Conservation (phyloP, 371 early-diverging fungal genomes). For the Mucor irregularis region DNA sequence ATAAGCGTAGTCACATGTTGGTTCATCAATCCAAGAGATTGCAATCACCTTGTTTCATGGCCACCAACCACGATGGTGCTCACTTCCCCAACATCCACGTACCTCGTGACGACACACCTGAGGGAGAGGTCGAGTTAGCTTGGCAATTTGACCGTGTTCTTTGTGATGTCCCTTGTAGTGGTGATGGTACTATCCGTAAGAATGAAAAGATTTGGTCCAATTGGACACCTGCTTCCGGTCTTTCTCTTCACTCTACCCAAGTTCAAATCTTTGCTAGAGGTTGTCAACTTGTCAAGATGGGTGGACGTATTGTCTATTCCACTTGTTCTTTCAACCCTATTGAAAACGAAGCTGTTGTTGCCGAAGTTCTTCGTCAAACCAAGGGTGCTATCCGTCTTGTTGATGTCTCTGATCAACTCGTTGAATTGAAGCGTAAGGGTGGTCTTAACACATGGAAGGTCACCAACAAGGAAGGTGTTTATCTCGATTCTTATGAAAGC, state of each 20-base stretch:
- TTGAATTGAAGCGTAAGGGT: conserved; percentile 74
- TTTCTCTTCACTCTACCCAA: conserved; percentile 87
- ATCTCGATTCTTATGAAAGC: conserved; percentile 60
- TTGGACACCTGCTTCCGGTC: conserved; percentile 80
- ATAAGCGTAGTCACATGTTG: conserved; percentile 90
- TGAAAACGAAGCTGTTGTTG: conserved; percentile 97
- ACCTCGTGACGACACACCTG: conserved; percentile 12
- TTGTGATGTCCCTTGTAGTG: conserved; percentile 98
- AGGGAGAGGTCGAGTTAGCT: conserved; percentile 4
- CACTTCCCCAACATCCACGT: conserved; percentile 83
- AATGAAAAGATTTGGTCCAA: conserved; percentile 89
- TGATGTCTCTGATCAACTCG: conserved; percentile 80
- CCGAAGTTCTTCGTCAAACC: conserved; percentile 71
- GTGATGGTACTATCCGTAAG: conserved; percentile 99
- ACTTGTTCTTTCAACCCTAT: conserved; percentile 99
- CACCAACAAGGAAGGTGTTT: conserved; percentile 56
- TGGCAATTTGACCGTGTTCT: conserved; percentile 94
- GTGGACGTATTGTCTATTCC: conserved; percentile 97
- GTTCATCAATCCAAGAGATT: conserved; percentile 95
- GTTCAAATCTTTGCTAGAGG: conserved; percentile 88
- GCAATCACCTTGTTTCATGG: conserved; percentile 88
- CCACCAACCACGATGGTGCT: conserved; percentile 96
- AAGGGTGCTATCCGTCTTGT: conserved; percentile 74
- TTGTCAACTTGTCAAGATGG: conserved; percentile 85
- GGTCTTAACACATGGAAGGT: conserved; percentile 92